Evolutionary conservation across 768 basidiomycete species (phyloP).

Genomic region (Termitomyces sp.): DNA sequence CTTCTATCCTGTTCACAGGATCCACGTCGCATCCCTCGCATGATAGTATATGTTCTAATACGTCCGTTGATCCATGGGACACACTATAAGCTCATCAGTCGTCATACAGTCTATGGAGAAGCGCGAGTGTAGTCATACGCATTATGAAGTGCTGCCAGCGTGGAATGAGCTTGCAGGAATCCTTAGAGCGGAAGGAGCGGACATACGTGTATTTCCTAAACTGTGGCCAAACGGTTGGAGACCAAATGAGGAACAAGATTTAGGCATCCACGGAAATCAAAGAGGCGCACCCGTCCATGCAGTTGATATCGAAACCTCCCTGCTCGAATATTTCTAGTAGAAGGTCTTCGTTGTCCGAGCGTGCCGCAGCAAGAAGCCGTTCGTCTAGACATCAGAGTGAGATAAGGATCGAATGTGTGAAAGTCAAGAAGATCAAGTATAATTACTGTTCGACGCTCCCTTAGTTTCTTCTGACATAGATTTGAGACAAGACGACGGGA

Average conservation of each 20-base stretch:
- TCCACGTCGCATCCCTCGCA: slow-evolving; percentile 81
- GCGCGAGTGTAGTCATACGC: slow-evolving; percentile 35
- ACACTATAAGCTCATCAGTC: slow-evolving; percentile 29
- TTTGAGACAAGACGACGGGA: neutral
- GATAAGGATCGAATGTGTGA: neutral
- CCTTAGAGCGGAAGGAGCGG: neutral
- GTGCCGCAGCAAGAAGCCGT: slow-evolving; percentile 66
- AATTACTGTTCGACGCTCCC: slow-evolving; percentile 23
- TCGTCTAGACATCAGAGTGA: slow-evolving; percentile 45
- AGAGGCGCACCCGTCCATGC: slow-evolving; percentile 63
- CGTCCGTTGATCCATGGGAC: slow-evolving; percentile 49
- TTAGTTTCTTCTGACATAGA: slow-evolving; percentile 12
- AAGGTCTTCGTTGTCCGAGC: slow-evolving; percentile 66
- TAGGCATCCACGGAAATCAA: neutral
- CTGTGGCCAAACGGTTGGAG: slow-evolving; percentile 22
- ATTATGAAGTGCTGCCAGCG: slow-evolving; percentile 54
- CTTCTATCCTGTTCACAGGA: slow-evolving; percentile 61
- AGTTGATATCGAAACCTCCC: slow-evolving; percentile 66
- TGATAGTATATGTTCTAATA: slow-evolving; percentile 68
- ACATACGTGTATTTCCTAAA: slow-evolving; percentile 77
- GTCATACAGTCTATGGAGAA: neutral
- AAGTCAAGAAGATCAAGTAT: neutral
- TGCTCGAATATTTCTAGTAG: slow-evolving; percentile 54
- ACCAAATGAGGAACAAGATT: neutral
- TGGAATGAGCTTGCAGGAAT: neutral